A percentile compares a stretch with the other conserved stretches of the same genome.
These are phyloP conservation scores for Cutaneotrichosporon daszewskae DNA, from an alignment of 1,284 basidiomycete species.

Conservation along the genomic window DNA sequence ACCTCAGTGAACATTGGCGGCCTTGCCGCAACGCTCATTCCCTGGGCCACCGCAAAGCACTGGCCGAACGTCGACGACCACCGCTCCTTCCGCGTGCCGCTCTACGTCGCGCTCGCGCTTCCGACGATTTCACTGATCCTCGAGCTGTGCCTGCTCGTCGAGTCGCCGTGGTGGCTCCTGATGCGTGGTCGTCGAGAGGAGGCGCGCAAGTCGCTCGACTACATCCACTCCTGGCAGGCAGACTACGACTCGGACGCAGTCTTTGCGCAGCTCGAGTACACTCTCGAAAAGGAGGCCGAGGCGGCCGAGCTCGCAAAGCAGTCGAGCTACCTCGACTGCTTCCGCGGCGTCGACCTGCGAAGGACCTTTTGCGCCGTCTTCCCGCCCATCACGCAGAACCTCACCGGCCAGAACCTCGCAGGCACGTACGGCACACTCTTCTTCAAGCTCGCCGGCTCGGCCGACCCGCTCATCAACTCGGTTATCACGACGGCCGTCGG, in stretches of 20 bases:
- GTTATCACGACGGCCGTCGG: conserved; percentile 18
- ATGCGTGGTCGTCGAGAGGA: conserved; percentile 44
- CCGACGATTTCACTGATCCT: no score
- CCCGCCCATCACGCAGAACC: not conserved
- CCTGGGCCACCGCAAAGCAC: no score
- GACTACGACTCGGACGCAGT: conserved; percentile 47
- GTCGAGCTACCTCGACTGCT: conserved; percentile 20
- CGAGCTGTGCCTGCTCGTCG: no score
- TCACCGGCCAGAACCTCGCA: conserved; percentile 9
- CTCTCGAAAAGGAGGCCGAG: conserved; percentile 37
- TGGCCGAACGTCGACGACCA: no score
- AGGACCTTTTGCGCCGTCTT: conserved; percentile 15
- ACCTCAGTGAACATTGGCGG: no score
- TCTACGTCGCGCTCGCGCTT: no score
- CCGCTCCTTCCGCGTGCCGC: no score
- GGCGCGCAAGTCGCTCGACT: conserved; percentile 40
- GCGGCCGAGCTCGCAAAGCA: conserved; percentile 10
- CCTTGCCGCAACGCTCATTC: no score
- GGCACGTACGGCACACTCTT: conserved; percentile 19
- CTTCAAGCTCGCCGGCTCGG: conserved; percentile 18
- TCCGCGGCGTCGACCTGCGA: conserved; percentile 20
- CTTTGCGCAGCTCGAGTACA: conserved; percentile 48
- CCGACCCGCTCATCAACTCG: conserved; percentile 12
- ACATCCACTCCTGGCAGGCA: no score
- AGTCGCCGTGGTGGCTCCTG: conserved; percentile 25